Evolutionary conservation across 208 protist genomes (phyloP).

Genomic region (Leishmania arabica): DNA sequence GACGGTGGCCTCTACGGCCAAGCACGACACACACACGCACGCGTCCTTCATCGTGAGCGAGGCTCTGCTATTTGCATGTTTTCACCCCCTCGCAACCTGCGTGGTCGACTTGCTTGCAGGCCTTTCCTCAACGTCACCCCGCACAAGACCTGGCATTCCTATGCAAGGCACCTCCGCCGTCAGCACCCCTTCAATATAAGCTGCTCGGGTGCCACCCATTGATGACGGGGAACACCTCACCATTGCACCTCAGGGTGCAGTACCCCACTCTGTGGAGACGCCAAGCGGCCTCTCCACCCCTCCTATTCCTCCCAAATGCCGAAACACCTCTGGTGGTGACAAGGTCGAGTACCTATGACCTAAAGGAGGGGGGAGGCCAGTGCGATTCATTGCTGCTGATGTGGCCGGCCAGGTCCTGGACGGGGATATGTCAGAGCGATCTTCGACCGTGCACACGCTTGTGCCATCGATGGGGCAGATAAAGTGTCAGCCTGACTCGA

Average conservation of each 20-base stretch:
- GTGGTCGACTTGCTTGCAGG: not conserved
- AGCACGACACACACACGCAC: not conserved
- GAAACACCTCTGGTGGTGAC: not conserved
- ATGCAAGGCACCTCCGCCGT: not conserved
- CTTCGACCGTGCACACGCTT: not conserved
- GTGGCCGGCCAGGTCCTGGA: not conserved
- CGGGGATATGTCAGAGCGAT: not conserved
- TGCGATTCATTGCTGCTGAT: not conserved
- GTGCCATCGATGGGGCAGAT: not conserved
- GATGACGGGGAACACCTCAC: not conserved
- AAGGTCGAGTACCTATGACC: not conserved
- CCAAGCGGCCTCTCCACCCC: not conserved
- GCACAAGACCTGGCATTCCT: not conserved
- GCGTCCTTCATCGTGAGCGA: not conserved
- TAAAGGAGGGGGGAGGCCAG: not conserved
- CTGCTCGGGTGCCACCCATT: not conserved
- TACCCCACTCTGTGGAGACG: not conserved
- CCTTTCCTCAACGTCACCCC: not conserved
- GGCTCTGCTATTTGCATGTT: not conserved
- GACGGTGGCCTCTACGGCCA: not conserved
- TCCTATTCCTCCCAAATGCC: not conserved
- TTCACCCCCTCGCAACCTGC: not conserved
- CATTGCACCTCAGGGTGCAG: not conserved
- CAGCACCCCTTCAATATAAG: not conserved
- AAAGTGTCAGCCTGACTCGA: not conserved